A percentile compares a stretch with the other conserved stretches of the same genome.
These are phyloP conservation scores for Saxispiralis lemnorum DNA, from an alignment of 495 filamentous ascomycete species.

Conservation along the genomic window DNA sequence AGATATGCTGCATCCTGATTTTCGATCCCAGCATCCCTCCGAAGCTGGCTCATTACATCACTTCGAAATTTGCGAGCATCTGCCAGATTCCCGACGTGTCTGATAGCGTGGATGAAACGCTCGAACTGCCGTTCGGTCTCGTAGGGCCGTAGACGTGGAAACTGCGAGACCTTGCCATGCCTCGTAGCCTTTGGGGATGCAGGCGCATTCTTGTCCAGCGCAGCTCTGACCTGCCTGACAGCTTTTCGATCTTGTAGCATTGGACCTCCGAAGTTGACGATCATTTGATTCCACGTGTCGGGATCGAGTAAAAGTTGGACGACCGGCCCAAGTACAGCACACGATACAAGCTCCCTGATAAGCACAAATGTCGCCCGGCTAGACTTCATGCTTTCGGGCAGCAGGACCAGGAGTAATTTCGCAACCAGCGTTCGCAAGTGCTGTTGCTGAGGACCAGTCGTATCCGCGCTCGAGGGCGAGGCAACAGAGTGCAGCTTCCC, in stretches of 20 bases:
- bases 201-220: conserved; percentile 86
- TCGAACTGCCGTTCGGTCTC: conserved; percentile 90
- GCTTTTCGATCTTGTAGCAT: conserved; percentile 91
- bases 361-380: conserved; percentile 66
- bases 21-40: conserved; percentile 61
- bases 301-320: conserved; percentile 64
- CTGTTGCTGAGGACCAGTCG: conserved; percentile 66
- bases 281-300: conserved; percentile 90
- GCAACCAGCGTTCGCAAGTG: conserved; percentile 57
- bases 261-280: conserved; percentile 58
- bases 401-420: conserved; percentile 52
- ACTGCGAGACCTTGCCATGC: conserved; percentile 28
- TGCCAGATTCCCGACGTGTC: conserved; percentile 78
- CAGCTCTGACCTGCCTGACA: conserved; percentile 80
- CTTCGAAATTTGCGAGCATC: conserved; percentile 84
- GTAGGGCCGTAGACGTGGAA: conserved; percentile 46
- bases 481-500: conserved; percentile 82
- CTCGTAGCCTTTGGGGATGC: conserved; percentile 51
- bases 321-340: conserved; percentile 54
- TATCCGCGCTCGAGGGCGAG: conserved; percentile 63
- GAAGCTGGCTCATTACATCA: conserved; percentile 81
- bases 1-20: conserved; percentile 72
- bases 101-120: conserved; percentile 75
- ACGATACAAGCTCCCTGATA: conserved; percentile 67
- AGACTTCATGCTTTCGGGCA: conserved; percentile 54